Evolutionary conservation across 306 rosid species (phyloP), one percentile per base, ranked within the genome.

Genomic region (Benincasa hispida): DNA sequence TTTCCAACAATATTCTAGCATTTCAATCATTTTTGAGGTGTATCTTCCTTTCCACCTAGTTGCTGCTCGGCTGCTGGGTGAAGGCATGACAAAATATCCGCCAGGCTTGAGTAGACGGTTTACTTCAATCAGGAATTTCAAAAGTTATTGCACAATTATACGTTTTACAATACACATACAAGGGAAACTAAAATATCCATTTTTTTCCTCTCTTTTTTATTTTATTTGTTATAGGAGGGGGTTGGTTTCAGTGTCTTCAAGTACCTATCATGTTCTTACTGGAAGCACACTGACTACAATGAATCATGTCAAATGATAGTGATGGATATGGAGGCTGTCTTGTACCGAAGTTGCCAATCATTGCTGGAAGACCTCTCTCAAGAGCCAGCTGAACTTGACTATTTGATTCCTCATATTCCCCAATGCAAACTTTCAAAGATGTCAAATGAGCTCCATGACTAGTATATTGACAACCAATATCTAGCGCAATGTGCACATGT

Each of bases 311-410:
- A 86, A 85, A 87, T 67, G 96, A 89, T 81, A 91, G 79, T 32
- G 98, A 86, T 37, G 97, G 97, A 82, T 84, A 93, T 32, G 98
- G 97, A 82, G 89, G 96, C 87, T 89, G 96, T 81, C 88, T 85
- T 66, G 89, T 45, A 39, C 45, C 6, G 41, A 37, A 37, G 41
- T 37, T 37, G 41, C 41, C 41, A 37, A 37, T 37, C 41, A 37
- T 37, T 37, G 41, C 41, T 37, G 41, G 41, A 28, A 58, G 15
- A 58, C 27, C 30, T 58, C 17, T 25, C 62, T 8, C 25, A 18
- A 11, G 22, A 80, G 97, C 84, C 88, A 93, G 80, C 72, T 93
- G 98, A 83, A 93, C 98, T 84, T 89, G 97, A 85, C 98, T 91
- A 42, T 97, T 97, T 77, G 98, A 87, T 77, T 90, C 91, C 84